Evolutionary conservation across 768 basidiomycete genomes (phyloP), one percentile per base, ranked within the genome.

Genomic region (Mycena amicta): DNA sequence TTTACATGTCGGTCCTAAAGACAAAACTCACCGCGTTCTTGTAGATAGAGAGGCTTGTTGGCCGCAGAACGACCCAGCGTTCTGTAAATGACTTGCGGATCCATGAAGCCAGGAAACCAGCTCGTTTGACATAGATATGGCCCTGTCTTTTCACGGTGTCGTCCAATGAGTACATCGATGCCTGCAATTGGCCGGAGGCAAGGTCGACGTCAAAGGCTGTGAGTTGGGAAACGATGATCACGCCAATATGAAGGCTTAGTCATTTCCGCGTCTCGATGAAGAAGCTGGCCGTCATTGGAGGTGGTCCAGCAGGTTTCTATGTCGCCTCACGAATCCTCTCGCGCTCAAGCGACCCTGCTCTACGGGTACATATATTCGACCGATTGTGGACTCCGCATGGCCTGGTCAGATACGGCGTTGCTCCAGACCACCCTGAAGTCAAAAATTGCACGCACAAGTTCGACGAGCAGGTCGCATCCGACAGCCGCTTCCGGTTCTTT

Each of bases 401-500:
- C 0, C 81, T 98, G 1, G 95, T 97, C 3, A 80, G 97, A 45
- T 99, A 95, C 68, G 95, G 97, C 0, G 95, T 99, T 15, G 96
- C 97, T 12, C 96, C 96, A 43, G 96, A 98, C 75, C 96, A 98
- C 72, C 94, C 97, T 11, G 96, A 98, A 77, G 95, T 98, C 72
- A 99, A 98, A 95, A 98, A 98, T 72, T 97, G 95, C 74, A 93
- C 90, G 23, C 86, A 96, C 75, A 98, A 96, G 77, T 98, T 99
- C 65, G 93, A 96, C 68, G 76, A 45, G 20, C 47, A 80, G 26
- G 82, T 87, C 1, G 92, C 93, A 0, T 61, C 72, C n/a, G 95
- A 98, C 67, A 76, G 84, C 0, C 85, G 95, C 2, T 87, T 98
- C 65, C 78, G 82, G 20, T 98, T 93, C 75, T 96, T 96, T 72